These are phyloP conservation scores for Crithidia acanthocephali DNA, from an alignment of 208 protist genomes.

Conservation along the genomic window DNA sequence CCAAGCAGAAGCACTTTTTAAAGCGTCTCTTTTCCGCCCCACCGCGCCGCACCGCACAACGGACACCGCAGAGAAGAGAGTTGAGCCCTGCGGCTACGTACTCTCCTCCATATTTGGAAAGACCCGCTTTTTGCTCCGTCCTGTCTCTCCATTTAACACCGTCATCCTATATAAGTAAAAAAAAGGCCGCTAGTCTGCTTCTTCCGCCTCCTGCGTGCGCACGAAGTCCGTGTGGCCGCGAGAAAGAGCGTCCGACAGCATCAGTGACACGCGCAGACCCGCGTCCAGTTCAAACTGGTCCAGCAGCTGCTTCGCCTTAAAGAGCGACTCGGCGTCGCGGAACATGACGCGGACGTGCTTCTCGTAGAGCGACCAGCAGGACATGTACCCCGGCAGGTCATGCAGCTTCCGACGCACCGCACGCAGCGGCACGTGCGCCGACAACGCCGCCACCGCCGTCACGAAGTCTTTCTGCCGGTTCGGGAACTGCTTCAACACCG, in stretches of 20 bases:
- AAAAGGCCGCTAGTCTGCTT: neutral
- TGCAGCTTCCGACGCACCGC: constrained; percentile 50
- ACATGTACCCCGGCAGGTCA: constrained; percentile 75
- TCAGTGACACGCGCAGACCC: constrained; percentile 66
- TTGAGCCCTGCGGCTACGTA: no score
- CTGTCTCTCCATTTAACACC: neutral
- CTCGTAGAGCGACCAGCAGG: constrained; percentile 60
- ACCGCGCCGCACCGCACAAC: neutral
- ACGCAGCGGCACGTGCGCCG: constrained; percentile 35
- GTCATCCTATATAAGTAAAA: no score
- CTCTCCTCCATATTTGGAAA: neutral
- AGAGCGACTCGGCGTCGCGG: constrained; percentile 58
- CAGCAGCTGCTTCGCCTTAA: constrained; percentile 83
- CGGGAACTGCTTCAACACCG: constrained; percentile 37
- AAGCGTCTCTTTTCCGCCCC: neutral
- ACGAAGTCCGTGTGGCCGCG: constrained; percentile 48
- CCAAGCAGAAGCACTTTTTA: no score
- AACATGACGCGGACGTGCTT: constrained; percentile 79
- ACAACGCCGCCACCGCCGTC: constrained; percentile 61
- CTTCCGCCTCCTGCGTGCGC: constrained; percentile 37
- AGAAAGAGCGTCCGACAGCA: constrained; percentile 52
- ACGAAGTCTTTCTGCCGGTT: constrained; percentile 70
- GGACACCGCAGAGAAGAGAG: neutral
- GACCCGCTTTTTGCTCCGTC: neutral
- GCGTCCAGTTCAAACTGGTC: constrained; percentile 80